Conservation (phyloP, 257 asterid genomes). For the Przewalskia tangutica region DNA sequence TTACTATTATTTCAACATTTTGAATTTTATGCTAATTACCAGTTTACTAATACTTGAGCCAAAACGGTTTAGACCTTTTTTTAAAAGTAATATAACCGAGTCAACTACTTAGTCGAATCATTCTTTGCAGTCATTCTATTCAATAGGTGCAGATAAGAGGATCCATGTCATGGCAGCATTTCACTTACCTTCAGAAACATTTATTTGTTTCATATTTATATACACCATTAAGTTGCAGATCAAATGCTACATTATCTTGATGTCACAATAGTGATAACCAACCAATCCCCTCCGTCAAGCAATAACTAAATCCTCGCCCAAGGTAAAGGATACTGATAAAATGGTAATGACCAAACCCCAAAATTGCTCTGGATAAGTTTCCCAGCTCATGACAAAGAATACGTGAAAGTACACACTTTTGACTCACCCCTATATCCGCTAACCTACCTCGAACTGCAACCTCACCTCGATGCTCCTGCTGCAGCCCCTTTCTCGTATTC, state of each 20-base stretch:
- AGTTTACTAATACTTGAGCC: neutral
- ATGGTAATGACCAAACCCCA: constrained; percentile 3
- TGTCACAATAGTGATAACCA: neutral
- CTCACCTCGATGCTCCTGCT: constrained; percentile 65
- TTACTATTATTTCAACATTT: neutral
- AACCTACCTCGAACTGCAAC: neutral
- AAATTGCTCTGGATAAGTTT: constrained; percentile 5
- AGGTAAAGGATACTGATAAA: neutral
- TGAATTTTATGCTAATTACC: neutral
- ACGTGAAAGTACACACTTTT: neutral
- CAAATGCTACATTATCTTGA: neutral
- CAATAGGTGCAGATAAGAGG: neutral
- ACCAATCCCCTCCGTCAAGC: neutral
- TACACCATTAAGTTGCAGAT: constrained; percentile 1
- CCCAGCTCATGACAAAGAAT: neutral
- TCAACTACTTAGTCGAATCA: neutral
- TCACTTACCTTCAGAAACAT: neutral
- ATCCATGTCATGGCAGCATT: neutral
- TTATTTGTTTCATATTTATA: constrained; percentile 1
- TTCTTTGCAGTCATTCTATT: neutral
- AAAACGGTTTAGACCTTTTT: neutral
- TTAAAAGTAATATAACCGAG: neutral
- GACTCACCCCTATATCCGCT: neutral
- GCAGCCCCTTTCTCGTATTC: constrained; percentile 46
- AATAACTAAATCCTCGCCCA: neutral